Percentiles rank a stretch among this genome's conserved stretches.
Evolutionary conservation across 768 basidiomycete genomes (phyloP).

Genomic region (Mycena epipterygia): DNA sequence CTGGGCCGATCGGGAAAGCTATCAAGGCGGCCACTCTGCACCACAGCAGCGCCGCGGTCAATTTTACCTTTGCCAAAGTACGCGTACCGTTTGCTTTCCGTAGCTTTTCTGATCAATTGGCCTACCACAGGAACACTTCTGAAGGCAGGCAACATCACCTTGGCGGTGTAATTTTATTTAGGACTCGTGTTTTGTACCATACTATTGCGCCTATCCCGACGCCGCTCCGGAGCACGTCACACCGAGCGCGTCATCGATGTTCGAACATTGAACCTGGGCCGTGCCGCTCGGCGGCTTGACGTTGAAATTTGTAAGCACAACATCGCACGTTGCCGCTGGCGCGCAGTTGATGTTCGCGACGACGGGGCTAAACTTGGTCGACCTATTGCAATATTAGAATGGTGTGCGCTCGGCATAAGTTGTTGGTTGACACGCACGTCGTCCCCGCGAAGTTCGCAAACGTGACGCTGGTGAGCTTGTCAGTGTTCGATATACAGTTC

Average conservation of each 20-base stretch:
- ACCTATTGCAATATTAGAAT: slow-evolving; percentile 28
- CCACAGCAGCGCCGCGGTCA: slow-evolving; percentile 65
- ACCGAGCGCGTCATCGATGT: slow-evolving; percentile 42
- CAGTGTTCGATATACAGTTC: slow-evolving; percentile 41
- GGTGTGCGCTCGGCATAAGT: background rate
- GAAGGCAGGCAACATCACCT: too few species aligned
- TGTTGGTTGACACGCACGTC: slow-evolving; percentile 40
- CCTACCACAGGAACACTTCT: slow-evolving; percentile 11
- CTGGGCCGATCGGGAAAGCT: slow-evolving; percentile 76
- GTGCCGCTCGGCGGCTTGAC: slow-evolving; percentile 45
- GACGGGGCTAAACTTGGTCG: slow-evolving; percentile 41
- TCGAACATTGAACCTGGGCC: slow-evolving; percentile 42
- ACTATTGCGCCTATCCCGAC: slow-evolving; percentile 36
- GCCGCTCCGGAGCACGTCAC: slow-evolving; percentile 45
- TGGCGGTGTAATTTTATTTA: background rate
- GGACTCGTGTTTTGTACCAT: background rate
- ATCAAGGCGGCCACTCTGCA: slow-evolving; percentile 80
- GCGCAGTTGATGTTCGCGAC: slow-evolving; percentile 48
- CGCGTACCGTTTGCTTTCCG: background rate
- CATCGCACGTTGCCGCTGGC: slow-evolving; percentile 41
- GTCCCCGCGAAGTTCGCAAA: slow-evolving; percentile 45
- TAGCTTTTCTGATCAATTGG: background rate
- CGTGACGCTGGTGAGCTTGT: slow-evolving; percentile 41
- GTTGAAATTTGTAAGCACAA: slow-evolving; percentile 39
- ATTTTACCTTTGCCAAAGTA: slow-evolving; percentile 88